Evolutionary conservation across 441 rosid species (phyloP), one percentile per base, ranked within the genome.

Genomic region (Erysimum cheiri): DNA sequence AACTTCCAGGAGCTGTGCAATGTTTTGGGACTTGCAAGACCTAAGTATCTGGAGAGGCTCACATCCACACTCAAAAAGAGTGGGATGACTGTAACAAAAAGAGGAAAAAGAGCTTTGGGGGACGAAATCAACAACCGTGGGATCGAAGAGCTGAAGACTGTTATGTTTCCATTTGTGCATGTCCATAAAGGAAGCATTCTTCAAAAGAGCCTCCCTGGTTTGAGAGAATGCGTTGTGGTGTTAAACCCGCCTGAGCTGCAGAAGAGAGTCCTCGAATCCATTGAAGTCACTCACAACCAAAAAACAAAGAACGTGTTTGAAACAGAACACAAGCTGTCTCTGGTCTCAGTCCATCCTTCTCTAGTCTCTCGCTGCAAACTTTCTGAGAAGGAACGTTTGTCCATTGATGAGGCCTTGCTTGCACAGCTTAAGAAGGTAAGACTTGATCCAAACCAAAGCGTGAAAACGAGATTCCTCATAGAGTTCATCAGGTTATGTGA

Each of bases 181-280:
- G 86, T 90, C 19, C 86, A 93, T 60, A 83, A 77, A 78, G 98
- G 98, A 8, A 81, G 70, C 17, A 85, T 93, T 39, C 86, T 91
- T 17, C 86, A 82, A 60, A 77, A 81, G 41, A 78, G 75, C 12
- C 97, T 93, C 58, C 96, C 92, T 4, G 98, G 97, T 22, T 80
- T 89, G 80, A 81, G 83, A 72, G 84, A 82, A 35, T 84, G 82
- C 7, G 82, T 84, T 55, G 83, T 91, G 46, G 79, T 85, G 56
- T 67, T 93, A 69, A 64, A 77, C 54, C 96, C 92, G 3, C 54
- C 62, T 7, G 67, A 70, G 40, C 68, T 85, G 17, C 97, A 91
- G 86, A 78, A 78, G 76, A 75, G 60, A 37, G 75, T 93, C 39
- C 72, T 86, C 5, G 80, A 77, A 15, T 60, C 72, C 2, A 71